Conservation (phyloP, 2,329 filamentous ascomycete species). For the Zymoseptoria ardabiliae region DNA sequence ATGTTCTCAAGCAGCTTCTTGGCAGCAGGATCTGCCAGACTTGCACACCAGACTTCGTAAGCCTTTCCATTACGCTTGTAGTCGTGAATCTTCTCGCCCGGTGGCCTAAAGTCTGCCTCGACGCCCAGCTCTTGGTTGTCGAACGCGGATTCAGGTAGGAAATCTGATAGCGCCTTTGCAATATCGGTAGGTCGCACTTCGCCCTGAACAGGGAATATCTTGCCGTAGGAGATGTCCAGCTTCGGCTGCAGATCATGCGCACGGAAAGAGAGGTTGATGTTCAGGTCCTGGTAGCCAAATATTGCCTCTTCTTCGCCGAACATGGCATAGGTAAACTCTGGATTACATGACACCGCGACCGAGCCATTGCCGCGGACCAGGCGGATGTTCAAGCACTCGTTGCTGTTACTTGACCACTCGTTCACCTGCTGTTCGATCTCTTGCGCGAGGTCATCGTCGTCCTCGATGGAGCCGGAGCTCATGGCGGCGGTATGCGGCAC, state of each 20-base stretch:
- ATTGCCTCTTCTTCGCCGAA: constrained; percentile 91
- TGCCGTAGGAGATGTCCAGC: constrained; percentile 61
- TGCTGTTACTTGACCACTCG: constrained; percentile 51
- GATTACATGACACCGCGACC: constrained; percentile 55
- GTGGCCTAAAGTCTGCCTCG: constrained; percentile 56
- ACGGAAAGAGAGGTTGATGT: constrained; percentile 63
- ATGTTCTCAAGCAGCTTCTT: constrained; percentile 68
- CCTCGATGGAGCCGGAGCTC: constrained; percentile 8
- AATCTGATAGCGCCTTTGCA: constrained; percentile 54
- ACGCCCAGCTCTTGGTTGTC: constrained; percentile 20
- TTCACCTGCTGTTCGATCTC: constrained; percentile 25
- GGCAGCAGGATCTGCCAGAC: constrained; percentile 61
- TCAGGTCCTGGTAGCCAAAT: constrained; percentile 78
- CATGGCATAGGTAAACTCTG: constrained; percentile 81
- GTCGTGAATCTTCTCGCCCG: constrained; percentile 62
- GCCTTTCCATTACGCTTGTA: constrained; percentile 55
- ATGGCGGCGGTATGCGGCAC: background rate
- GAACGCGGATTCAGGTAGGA: constrained; percentile 58
- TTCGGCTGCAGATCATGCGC: constrained; percentile 73
- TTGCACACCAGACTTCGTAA: constrained; percentile 82
- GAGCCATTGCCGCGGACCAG: constrained; percentile 47
- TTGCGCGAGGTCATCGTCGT: constrained; percentile 20
- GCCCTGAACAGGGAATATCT: constrained; percentile 62
- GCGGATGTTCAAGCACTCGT: constrained; percentile 56
- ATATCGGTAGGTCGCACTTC: constrained; percentile 66